Evolutionary conservation across 306 rosid genomes (phyloP), one percentile per base, ranked within the genome.

Genomic region (Glycine latifolia): DNA sequence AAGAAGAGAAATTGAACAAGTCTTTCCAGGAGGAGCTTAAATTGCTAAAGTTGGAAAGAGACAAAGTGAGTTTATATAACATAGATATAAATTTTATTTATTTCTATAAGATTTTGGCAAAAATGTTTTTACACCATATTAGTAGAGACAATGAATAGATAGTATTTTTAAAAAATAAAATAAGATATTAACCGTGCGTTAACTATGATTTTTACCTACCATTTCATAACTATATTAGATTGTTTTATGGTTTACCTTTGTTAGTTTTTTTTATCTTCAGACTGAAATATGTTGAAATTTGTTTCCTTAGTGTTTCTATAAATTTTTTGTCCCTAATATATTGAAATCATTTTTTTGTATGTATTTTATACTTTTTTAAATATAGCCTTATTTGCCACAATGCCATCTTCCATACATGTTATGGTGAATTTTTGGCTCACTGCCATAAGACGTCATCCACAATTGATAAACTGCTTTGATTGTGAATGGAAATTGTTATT

Each of bases 1-100:
- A 91, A 86, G 98, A 93, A 87, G 91, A 88, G 61, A 89, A 87
- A 70, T 80, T 88, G 87, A 95, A 86, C 75, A 89, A 84, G 85
- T 85, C 88, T 81, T 85, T 89, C 79, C 92, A 85, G 72, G 91
- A 86, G 84, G 98, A 95, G 91, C 91, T 95, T 82, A 88, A 84
- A 76, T 75, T 85, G 52, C 78, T 87, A 67, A 87, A 84, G 72
- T 61, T 79, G 73, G 94, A 91, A 85, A 84, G 82, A 61, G 97
- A 93, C 70, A 89, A 77, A 58, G 99, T 95, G 87, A 90, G 96
- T 90, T 80, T 58, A 80, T 15, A 78, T 61, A 44, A 47, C 71
- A 73, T 83, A 47, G 52, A 41, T 70, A 43, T 12, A 50, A 74
- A 48, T 66, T 54, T 35, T 13, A 33, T 6, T 33, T 67, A 67